phyloP scores from a whole-genome alignment of 495 filamentous ascomycete genomes.

The Xanthoparmelia taractica region DNA sequence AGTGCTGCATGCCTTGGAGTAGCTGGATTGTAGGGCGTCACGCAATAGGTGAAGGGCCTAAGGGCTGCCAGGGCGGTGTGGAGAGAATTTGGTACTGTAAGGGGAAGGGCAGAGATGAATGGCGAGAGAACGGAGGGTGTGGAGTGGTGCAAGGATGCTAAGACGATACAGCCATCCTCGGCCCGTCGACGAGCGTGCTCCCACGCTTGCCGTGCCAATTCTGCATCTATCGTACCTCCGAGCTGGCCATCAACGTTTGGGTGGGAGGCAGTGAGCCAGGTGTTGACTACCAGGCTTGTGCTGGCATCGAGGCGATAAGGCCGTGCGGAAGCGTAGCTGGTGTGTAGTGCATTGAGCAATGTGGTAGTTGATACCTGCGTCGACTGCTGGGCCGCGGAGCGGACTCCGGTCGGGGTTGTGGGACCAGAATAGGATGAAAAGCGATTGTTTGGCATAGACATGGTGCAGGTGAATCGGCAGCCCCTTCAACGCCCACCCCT shows the following conservation, averaged over 20 bases:
- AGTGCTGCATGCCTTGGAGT: conserved; percentile 74
- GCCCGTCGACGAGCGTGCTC: conserved; percentile 92
- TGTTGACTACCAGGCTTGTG: conserved; percentile 89
- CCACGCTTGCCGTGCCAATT: conserved; percentile 79
- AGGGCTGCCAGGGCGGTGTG: conserved; percentile 70
- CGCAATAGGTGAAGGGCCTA: conserved; percentile 76
- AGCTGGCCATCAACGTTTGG: conserved; percentile 54
- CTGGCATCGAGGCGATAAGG: conserved; percentile 83
- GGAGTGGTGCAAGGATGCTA: conserved; percentile 81
- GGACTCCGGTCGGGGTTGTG: conserved; percentile 52
- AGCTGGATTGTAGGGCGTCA: conserved; percentile 83
- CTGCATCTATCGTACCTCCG: conserved; percentile 72
- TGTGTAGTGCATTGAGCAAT: conserved; percentile 84
- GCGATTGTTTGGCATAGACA: conserved; percentile 64
- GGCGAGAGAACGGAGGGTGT: conserved; percentile 77
- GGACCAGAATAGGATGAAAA: conserved; percentile 80
- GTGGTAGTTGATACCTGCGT: conserved; percentile 86
- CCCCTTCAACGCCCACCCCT: neutral
- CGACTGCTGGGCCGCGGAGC: conserved; percentile 55
- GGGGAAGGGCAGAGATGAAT: conserved; percentile 71
- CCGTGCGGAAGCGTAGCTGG: conserved; percentile 70
- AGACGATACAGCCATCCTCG: conserved; percentile 87
- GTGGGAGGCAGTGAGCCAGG: conserved; percentile 75
- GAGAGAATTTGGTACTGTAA: conserved; percentile 63
- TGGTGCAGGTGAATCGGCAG: neutral